A percentile compares a stretch with the other conserved stretches of the same genome.
These are phyloP conservation scores for Candida buenavistaensis DNA, from an alignment of 1,139 yeast species.

Conservation along the genomic window DNA sequence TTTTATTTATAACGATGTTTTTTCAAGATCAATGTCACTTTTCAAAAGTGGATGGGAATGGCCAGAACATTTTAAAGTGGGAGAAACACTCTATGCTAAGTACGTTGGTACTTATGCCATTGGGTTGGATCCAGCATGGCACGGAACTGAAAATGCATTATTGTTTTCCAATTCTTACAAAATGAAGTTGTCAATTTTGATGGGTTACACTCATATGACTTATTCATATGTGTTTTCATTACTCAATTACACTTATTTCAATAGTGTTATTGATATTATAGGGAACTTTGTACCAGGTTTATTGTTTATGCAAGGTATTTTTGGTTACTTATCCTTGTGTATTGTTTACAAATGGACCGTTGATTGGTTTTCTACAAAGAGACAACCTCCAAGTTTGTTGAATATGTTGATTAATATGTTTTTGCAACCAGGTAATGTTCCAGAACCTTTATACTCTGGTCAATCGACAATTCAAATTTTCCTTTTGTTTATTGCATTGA, in stretches of 20 bases:
- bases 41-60: conserved; percentile 77
- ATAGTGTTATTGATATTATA: conserved; percentile 62
- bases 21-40: conserved; percentile 73
- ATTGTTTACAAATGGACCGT: conserved; percentile 79
- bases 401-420: conserved; percentile 85
- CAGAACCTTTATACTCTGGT: conserved; percentile 62
- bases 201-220: conserved; percentile 80
- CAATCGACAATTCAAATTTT: conserved; percentile 64
- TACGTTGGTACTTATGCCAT: conserved; percentile 60
- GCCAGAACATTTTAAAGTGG: conserved; percentile 59
- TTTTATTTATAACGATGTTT: conserved; percentile 70
- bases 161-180: conserved; percentile 77
- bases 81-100: conserved; percentile 57
- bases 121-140: conserved; percentile 81
- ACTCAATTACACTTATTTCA: conserved; percentile 59
- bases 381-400: conserved; percentile 77
- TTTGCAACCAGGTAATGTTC: conserved; percentile 71
- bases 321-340: conserved; percentile 71
- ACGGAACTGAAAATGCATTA: conserved; percentile 75
- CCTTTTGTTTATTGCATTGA: conserved; percentile 57
- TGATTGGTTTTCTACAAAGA: conserved; percentile 67
- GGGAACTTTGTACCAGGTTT: conserved; percentile 82
- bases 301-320: conserved; percentile 79
- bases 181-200: conserved; percentile 76
- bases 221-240: conserved; percentile 70